Base-by-base conservation (phyloP, 2,329 filamentous ascomycete species). In the Venturia aucupariae region DNA sequence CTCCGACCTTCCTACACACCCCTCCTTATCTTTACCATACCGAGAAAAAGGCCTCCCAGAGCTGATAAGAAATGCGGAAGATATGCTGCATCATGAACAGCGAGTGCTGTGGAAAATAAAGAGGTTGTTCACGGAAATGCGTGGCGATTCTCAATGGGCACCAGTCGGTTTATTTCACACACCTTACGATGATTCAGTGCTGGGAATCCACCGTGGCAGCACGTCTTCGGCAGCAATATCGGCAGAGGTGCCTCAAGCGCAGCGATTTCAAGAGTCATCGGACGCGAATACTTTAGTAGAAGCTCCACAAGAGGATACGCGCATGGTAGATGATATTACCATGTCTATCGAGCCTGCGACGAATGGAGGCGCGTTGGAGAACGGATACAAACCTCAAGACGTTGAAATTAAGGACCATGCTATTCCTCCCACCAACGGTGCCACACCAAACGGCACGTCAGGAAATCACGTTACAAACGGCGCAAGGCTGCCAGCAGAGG, bases 31-130 rank as follows among this genome's bases (percentile, higher is more conserved):
- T 66, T 81, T 86, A 68, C 86, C 90, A 0, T 94, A 91, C 72
- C 87, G 82, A 17, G 90, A 88, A 61, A 86, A 84, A 68, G 89
- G 88, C 13, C 81, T 94, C 22, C 86, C 84, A 61, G 84, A 90
- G 67, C 82, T 95, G 64, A 84, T 87, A 22, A 80, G 81, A 55
- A 86, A 92, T 75, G 87, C 86, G 64, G 83, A 85, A 68, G 81
- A 84, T 65, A 87, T 90, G 69, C 85, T 90, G 79, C 85, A 90
- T 65, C 88, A 88, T 71, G 90, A 94, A 72, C 89, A 89, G 67
- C 79, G 80, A 32, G 86, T 86, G 5, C 77, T 93, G 13, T 90
- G 87, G 84, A 86, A 84, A 69, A 86, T 90, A 59, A 90, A 90
- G 72, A 85, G 88, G 68, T 76, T 94, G 61, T 81, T 90, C 68